Base-by-base conservation (phyloP, 257 asterid species). In the Cinchona pubescens region DNA sequence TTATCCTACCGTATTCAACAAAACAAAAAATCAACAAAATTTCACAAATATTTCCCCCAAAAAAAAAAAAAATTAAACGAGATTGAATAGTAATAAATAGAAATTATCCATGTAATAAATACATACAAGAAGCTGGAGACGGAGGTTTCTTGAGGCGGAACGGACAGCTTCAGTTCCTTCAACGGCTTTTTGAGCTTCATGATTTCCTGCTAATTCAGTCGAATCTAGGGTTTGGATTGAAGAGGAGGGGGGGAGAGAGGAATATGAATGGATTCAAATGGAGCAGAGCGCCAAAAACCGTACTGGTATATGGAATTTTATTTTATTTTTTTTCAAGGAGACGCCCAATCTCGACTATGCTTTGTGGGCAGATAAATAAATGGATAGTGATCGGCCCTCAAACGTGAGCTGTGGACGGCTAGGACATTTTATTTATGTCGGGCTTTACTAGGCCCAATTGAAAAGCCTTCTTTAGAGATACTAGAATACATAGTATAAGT, bases 181-280 rank as follows among this genome's bases (percentile, higher is more conserved):
- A 93, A 77, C 51, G 98, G 96, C 78, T 86, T 93, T 92, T 88
- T 87, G 58, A 87, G 83, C 93, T 89, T 93, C 98, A 93, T 92
- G 71, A 75, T 56, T 49, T n/a, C 29, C 56, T 23, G 73, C 61
- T 48, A 66, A 58, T 74, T 11, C 45, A 56, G 45, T 19, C 45
- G n/a, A 62, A 51, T n/a, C 14, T 53, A 63, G 68, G 74, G 77
- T 72, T 71, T 63, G 65, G 32, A 25, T 30, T 2, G 19, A 40
- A 34, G 18, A n/a, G 16, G 42, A n/a, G n/a, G n/a, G n/a, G n/a
- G n/a, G 40, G 8, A 49, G 29, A n/a, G 27, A 9, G 23, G 40
- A 4, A 34, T 16, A 27, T 0, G 23, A 18, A 37, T 2, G 14
- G 14, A 58, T 81, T 81, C 77, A 65, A 81, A 81, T 68, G 3